phyloP scores from a whole-genome alignment of 225 moss, liverwort and hornwort species.

The Ulota crispa region DNA sequence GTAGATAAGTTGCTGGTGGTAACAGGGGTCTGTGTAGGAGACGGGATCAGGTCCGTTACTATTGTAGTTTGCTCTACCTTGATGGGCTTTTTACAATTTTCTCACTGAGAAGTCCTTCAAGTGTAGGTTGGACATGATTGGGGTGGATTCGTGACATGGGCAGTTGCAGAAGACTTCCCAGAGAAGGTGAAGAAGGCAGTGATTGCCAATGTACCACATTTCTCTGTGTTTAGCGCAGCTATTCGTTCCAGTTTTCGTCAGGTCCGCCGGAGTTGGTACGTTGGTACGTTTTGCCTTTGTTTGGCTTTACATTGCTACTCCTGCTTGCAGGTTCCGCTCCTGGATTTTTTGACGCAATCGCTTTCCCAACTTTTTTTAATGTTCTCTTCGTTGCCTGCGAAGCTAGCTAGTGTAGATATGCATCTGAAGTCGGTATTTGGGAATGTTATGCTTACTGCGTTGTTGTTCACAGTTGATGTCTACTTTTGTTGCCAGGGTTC shows the following conservation, averaged over 20 bases:
- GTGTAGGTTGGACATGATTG: constrained; percentile 84
- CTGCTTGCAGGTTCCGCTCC: constrained; percentile 5
- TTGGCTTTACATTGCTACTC: not conserved
- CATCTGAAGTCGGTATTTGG: not conserved
- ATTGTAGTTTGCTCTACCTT: too few species aligned
- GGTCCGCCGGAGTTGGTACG: constrained; percentile 64
- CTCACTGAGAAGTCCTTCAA: not conserved
- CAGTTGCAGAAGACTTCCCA: constrained; percentile 74
- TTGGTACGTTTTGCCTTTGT: constrained; percentile 32
- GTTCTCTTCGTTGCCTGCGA: not conserved
- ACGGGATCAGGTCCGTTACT: not conserved
- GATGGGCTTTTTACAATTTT: not conserved
- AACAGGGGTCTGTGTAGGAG: not conserved
- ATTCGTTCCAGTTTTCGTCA: constrained; percentile 48
- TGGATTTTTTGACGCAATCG: not conserved
- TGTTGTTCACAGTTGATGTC: constrained; percentile 7
- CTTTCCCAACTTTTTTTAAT: not conserved
- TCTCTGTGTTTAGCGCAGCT: constrained; percentile 35
- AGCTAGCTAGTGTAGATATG: not conserved
- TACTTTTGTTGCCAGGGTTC: constrained; percentile 41
- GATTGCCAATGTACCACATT: constrained; percentile 48
- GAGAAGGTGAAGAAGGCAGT: constrained; percentile 65
- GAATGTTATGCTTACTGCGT: not conserved
- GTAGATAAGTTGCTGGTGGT: not conserved
- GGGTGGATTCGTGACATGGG: constrained; percentile 75